Percentiles rank a stretch among this genome's conserved stretches.
Evolutionary conservation across 768 basidiomycete genomes (phyloP).

Genomic region (Suillus spraguei): DNA sequence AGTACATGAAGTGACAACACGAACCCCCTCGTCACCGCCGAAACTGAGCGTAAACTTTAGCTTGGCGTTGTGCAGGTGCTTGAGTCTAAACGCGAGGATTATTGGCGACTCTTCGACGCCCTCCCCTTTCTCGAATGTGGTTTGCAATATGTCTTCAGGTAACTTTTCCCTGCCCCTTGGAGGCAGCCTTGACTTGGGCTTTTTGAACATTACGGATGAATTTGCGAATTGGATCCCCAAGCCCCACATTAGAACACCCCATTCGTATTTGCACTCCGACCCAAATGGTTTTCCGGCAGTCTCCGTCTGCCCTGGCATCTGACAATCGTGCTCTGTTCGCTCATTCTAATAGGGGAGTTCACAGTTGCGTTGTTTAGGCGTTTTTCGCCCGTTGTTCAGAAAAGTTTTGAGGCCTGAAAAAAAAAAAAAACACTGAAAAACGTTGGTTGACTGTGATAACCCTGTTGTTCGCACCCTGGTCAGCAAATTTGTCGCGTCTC

Average conservation of each 20-base stretch:
- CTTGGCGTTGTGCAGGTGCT: constrained; percentile 70
- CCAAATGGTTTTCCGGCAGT: too few species aligned
- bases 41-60: constrained; percentile 77
- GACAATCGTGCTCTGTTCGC: too few species aligned
- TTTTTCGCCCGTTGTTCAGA: not conserved
- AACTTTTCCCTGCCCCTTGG: constrained; percentile 40
- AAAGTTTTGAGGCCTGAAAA: not conserved
- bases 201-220: constrained; percentile 44
- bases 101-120: constrained; percentile 56
- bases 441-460: not conserved
- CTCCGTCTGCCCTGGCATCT: too few species aligned
- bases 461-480: too few species aligned
- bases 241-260: too few species aligned
- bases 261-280: too few species aligned
- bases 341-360: not conserved
- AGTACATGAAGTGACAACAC: constrained; percentile 22
- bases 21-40: constrained; percentile 69
- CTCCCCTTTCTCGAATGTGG: constrained; percentile 24
- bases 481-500: not conserved
- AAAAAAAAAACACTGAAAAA: constrained; percentile 2
- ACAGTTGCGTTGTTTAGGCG: not conserved
- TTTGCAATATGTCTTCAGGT: constrained; percentile 22
- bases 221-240: constrained; percentile 27
- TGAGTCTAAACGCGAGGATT: constrained; percentile 64
- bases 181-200: constrained; percentile 41